Conservation (phyloP, 345 rosid genomes). For the Aquilaria sinensis region DNA sequence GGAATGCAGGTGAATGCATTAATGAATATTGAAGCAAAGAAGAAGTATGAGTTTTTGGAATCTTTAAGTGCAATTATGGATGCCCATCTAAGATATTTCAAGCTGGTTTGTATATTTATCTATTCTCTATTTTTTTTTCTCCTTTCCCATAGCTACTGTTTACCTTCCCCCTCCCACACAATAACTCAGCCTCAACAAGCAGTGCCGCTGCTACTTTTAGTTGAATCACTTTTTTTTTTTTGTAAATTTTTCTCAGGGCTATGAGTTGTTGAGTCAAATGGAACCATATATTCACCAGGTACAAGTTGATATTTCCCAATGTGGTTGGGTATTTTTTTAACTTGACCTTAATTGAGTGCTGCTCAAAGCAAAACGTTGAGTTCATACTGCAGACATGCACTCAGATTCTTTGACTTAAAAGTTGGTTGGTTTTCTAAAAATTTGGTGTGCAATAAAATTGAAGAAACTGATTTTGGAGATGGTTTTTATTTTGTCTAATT, state of each 20-base stretch:
- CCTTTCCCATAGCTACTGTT: slow-evolving; percentile 6
- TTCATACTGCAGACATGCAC: no score
- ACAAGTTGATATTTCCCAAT: slow-evolving; percentile 4
- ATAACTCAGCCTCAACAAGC: slow-evolving; percentile 6
- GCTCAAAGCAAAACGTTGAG: no score
- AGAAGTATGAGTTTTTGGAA: slow-evolving; percentile 89
- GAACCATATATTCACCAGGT: slow-evolving; percentile 92
- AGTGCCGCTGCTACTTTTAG: background rate
- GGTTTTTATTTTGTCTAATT: no score
- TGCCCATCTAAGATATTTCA: slow-evolving; percentile 80
- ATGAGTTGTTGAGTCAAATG: slow-evolving; percentile 61
- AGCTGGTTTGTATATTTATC: slow-evolving; percentile 43
- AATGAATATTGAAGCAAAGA: slow-evolving; percentile 74
- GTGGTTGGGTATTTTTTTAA: no score
- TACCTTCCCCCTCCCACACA: slow-evolving; percentile 7
- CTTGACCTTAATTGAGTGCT: no score
- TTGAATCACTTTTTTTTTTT: slow-evolving; percentile 21
- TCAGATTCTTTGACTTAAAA: background rate
- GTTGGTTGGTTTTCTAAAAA: background rate
- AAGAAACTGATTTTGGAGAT: no score
- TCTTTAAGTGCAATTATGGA: slow-evolving; percentile 87
- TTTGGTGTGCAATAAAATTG: background rate
- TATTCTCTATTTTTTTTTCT: slow-evolving; percentile 2
- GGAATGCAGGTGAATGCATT: slow-evolving; percentile 79
- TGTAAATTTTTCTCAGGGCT: slow-evolving; percentile 42